These are phyloP conservation scores for Cicer pinnatifidum DNA, from an alignment of 306 rosid genomes.

Conservation along the genomic window DNA sequence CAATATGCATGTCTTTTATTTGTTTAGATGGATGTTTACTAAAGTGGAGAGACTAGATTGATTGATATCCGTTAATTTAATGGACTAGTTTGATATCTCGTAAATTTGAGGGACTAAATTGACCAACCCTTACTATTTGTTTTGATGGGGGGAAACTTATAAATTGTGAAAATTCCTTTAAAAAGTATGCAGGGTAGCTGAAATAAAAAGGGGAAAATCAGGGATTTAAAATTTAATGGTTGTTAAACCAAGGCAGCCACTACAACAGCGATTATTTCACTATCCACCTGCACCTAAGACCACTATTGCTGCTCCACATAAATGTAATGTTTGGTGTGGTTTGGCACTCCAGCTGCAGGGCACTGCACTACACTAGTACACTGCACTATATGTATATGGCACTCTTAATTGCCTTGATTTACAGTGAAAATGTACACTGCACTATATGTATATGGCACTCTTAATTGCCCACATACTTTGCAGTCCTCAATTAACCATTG, in stretches of 20 bases:
- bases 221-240: conserved; percentile 7
- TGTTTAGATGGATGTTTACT: too few relatives aligned
- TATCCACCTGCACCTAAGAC: neutral
- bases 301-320: neutral
- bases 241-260: neutral
- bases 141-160: neutral
- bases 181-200: neutral
- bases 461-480: conserved; percentile 1
- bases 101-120: too few relatives aligned
- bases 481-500: conserved; percentile 20
- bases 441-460: neutral
- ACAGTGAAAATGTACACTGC: neutral
- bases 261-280: neutral
- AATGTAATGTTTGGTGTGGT: neutral
- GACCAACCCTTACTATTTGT: neutral
- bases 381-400: neutral
- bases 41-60: too few relatives aligned
- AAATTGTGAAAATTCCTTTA: conserved; percentile 6
- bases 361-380: neutral
- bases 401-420: conserved; percentile 10
- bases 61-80: too few relatives aligned
- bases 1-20: too few relatives aligned
- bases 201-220: neutral
- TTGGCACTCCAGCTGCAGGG: neutral
- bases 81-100: too few relatives aligned